Conservation (phyloP, 306 rosid species). For the Casuarina glauca region DNA sequence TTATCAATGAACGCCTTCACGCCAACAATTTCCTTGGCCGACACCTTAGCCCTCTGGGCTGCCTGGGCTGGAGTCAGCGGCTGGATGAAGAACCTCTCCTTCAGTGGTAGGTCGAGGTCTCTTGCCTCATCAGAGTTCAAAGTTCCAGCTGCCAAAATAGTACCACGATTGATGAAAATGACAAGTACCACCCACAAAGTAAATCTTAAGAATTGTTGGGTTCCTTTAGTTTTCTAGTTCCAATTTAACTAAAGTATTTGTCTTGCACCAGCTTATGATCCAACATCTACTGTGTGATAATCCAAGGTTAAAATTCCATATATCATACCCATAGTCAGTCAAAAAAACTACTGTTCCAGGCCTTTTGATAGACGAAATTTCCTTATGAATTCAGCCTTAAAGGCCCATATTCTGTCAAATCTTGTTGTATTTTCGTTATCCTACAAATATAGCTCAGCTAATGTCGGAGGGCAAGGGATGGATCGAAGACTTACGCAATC, state of each 20-base stretch:
- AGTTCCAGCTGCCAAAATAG: constrained; percentile 78
- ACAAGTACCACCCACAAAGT: background rate
- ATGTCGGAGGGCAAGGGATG: background rate
- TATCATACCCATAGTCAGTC: background rate
- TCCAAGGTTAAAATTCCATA: too few species aligned
- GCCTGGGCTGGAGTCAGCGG: constrained; percentile 66
- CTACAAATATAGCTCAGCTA: background rate
- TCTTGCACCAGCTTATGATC: too few species aligned
- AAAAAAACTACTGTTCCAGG: background rate
- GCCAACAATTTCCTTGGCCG: constrained; percentile 80
- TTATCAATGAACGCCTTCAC: constrained; percentile 77
- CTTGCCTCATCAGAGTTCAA: constrained; percentile 83
- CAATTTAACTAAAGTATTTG: background rate
- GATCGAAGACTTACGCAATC: constrained; percentile 67
- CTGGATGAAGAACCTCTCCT: constrained; percentile 81
- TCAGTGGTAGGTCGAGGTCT: constrained; percentile 72
- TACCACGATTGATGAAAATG: background rate
- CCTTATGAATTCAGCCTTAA: too few species aligned
- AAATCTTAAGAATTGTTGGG: background rate
- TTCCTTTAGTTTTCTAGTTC: background rate
- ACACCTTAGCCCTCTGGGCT: constrained; percentile 77
- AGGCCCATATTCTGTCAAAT: too few species aligned
- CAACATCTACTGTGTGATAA: too few species aligned
- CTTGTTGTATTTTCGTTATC: too few species aligned
- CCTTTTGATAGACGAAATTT: background rate